Percentiles rank a stretch among this genome's conserved stretches.
phyloP scores from a whole-genome alignment of 495 filamentous ascomycete genomes.

The Venustampulla echinocandica region DNA sequence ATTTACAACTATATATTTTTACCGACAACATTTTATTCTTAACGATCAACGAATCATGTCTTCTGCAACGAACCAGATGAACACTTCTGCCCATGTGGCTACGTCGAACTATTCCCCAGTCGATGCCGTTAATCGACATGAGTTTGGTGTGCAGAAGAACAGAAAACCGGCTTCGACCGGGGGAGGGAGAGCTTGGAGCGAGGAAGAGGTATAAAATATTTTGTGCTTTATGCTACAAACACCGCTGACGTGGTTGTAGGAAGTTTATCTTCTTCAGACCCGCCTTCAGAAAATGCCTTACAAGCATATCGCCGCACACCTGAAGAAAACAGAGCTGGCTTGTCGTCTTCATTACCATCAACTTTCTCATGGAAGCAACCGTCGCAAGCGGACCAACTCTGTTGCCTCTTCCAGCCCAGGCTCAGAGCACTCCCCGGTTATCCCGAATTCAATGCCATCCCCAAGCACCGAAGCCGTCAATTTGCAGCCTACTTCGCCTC shows the following conservation, averaged over 20 bases:
- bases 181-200: constrained; percentile 67
- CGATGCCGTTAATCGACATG: constrained; percentile 42
- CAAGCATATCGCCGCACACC: constrained; percentile 74
- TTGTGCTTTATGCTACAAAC: constrained; percentile 5
- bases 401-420: constrained; percentile 45
- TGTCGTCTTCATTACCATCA: constrained; percentile 82
- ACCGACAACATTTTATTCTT: constrained; percentile 13
- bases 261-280: constrained; percentile 77
- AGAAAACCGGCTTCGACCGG: constrained; percentile 59
- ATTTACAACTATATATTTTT: constrained; percentile 11
- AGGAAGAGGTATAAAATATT: constrained; percentile 55
- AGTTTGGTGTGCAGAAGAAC: constrained; percentile 47
- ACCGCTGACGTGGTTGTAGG: constrained; percentile 37
- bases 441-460: constrained; percentile 36
- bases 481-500: constrained; percentile 12
- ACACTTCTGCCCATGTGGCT: constrained; percentile 31
- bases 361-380: constrained; percentile 70
- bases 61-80: constrained; percentile 39
- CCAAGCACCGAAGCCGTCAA: constrained; percentile 33
- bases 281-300: constrained; percentile 81
- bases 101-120: constrained; percentile 28
- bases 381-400: constrained; percentile 57
- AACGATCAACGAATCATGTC: constrained; percentile 21
- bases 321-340: constrained; percentile 80
- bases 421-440: constrained; percentile 36